Base-by-base conservation (phyloP, 768 basidiomycete genomes). In the Daedaleopsis nitida region DNA sequence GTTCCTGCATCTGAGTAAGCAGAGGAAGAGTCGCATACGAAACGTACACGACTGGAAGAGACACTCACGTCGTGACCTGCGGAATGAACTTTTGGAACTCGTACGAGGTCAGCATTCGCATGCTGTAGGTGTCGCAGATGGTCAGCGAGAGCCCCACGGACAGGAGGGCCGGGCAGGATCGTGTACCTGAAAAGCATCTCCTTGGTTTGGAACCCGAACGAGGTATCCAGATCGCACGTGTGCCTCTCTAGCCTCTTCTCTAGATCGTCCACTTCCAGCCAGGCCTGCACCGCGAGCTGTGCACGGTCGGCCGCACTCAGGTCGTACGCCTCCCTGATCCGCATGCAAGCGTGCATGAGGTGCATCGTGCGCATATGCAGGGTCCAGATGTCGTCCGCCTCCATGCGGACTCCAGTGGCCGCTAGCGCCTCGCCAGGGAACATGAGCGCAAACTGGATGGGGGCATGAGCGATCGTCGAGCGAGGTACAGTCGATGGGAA, bases 321-420 rank as follows among this genome's bases (percentile, higher is more conserved):
- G 21, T 35, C 32, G 11, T 13, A 6, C 44, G 49, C 53, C 51
- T 55, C 62, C 17, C 54, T 58, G 14, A 49, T 51, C 9, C 62
- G 58, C 49, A 58, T 27, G 35, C 62, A 64, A 3, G 55, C 51
- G 11, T 56, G 58, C 32, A 59, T n/a, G 14, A 64, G 62, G 7
- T 59, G 50, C 58, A 59, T 64, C 58, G 62, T 23, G 24, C 62
- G 62, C 13, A 56, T 14, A 35, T 42, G 44, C 12, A 64, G 37
- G 6, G 62, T 45, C 62, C 62, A 64, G 1, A 64, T 51, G 45
- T 64, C 62, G 58, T 64, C 62, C 34, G 48, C 52, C 6, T 16
- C 80, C 5, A 64, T 14, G 11, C 5, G 12, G 44, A 60, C 57
- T n/a, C 68, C 67, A 16, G 58, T n/a, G n/a, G 34, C 49, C 6